A percentile compares a stretch with the other conserved stretches of the same genome.
phyloP scores from a whole-genome alignment of 805 yeast species.

The Wickerhamomyces hampshirensis region DNA sequence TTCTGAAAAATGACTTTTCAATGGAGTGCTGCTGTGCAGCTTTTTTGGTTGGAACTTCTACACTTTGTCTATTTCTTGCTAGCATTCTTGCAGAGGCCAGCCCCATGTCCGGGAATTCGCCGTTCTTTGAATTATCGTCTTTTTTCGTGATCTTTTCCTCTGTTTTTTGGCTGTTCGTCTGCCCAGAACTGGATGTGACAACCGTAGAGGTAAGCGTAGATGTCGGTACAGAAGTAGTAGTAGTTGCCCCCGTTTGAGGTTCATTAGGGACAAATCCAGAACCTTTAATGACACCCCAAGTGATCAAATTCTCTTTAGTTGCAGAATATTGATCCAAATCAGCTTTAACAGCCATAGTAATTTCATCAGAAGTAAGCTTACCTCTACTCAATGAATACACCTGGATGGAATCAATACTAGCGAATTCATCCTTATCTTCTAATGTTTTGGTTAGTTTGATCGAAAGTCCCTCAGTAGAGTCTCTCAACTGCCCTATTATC shows the following conservation, averaged over 20 bases:
- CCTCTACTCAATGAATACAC: conserved; percentile 33
- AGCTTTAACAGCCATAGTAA: conserved; percentile 7
- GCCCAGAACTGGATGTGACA: background rate
- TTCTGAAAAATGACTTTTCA: conserved; percentile 9
- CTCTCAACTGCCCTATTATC: conserved; percentile 32
- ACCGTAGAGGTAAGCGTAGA: background rate
- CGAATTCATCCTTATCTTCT: conserved; percentile 26
- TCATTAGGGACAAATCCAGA: conserved; percentile 12
- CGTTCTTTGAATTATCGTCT: conserved; percentile 5
- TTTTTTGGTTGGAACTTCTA: background rate
- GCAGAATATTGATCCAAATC: conserved; percentile 9
- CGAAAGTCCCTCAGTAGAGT: conserved; percentile 6
- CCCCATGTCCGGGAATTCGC: conserved; percentile 19
- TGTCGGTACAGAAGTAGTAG: conserved; percentile 1
- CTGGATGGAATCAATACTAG: conserved; percentile 29
- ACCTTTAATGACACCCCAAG: conserved; percentile 24
- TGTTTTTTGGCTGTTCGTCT: conserved; percentile 2
- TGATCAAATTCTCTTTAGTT: conserved; percentile 11
- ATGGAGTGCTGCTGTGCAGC: conserved; percentile 10
- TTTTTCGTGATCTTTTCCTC: conserved; percentile 3
- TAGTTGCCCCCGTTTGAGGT: background rate
- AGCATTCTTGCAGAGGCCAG: conserved; percentile 11
- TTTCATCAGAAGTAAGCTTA: conserved; percentile 17
- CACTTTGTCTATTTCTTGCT: conserved; percentile 3
- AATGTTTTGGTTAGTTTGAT: conserved; percentile 24